Conservation (phyloP, 2,329 filamentous ascomycete genomes). For the Aspergillus ustus region DNA sequence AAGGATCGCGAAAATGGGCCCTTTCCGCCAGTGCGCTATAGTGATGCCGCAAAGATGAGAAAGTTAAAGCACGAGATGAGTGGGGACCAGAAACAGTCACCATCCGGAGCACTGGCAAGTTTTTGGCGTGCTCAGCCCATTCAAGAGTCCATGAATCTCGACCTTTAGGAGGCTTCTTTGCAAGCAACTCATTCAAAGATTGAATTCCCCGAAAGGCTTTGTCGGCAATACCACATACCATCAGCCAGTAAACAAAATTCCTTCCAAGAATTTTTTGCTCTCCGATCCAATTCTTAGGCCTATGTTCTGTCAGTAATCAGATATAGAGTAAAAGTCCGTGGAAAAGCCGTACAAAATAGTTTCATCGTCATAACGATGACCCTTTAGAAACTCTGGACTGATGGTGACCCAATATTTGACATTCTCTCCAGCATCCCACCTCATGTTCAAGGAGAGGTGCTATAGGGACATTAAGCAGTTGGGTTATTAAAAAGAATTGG, state of each 20-base stretch:
- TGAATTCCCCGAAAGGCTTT: conserved; percentile 24
- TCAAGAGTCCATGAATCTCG: conserved; percentile 26
- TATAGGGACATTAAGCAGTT: no score
- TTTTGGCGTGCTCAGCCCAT: conserved; percentile 10
- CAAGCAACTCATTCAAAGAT: conserved; percentile 23
- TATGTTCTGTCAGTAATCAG: neutral
- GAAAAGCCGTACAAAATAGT: neutral
- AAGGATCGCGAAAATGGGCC: neutral
- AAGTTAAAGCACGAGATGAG: neutral
- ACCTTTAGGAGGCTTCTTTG: conserved; percentile 16
- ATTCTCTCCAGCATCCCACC: conserved; percentile 9
- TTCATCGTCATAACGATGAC: conserved; percentile 19
- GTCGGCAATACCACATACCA: conserved; percentile 25
- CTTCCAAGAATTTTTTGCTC: conserved; percentile 24
- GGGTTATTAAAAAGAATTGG: no score
- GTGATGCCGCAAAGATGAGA: neutral
- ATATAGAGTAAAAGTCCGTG: no score
- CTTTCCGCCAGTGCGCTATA: neutral
- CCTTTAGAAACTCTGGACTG: conserved; percentile 27
- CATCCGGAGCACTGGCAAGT: neutral
- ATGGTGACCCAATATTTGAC: conserved; percentile 27
- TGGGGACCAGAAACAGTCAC: neutral
- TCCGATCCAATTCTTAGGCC: conserved; percentile 26
- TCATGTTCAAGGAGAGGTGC: conserved; percentile 24
- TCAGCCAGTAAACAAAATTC: conserved; percentile 30